phyloP scores from a whole-genome alignment of 2,329 filamentous ascomycete species.

The Talaromyces sp. region DNA sequence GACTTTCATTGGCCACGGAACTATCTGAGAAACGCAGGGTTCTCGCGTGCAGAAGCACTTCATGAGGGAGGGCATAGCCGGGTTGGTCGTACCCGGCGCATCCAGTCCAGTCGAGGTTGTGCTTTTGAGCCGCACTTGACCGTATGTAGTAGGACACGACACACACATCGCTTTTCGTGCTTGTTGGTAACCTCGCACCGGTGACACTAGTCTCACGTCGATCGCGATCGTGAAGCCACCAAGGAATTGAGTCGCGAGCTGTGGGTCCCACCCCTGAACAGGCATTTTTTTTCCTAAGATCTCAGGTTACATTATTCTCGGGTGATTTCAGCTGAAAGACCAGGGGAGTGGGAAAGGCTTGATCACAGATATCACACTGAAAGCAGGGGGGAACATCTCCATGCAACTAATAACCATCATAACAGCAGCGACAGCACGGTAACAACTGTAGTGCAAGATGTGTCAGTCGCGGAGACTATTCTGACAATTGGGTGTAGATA shows the following conservation, averaged over 20 bases:
- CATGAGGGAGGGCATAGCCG: not conserved
- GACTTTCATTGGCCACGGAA: not conserved
- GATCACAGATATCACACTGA: not conserved
- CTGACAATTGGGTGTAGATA: not conserved
- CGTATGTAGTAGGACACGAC: not conserved
- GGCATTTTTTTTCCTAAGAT: not conserved
- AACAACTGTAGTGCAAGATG: not conserved
- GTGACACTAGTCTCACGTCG: not conserved
- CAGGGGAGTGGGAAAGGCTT: not conserved
- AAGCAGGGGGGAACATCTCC: not conserved
- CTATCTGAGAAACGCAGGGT: not conserved
- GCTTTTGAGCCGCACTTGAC: not conserved
- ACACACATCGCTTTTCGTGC: not conserved
- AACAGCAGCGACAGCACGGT: not conserved
- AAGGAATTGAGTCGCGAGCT: not conserved
- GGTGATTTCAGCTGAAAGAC: not conserved
- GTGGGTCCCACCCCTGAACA: not conserved
- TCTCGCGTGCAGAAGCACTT: not conserved
- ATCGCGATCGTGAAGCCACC: not conserved
- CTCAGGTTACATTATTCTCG: not conserved
- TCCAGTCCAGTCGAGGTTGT: not conserved
- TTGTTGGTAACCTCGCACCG: not conserved
- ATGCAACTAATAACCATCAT: not conserved
- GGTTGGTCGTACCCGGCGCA: not conserved
- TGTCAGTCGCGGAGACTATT: not conserved